Percentiles rank a stretch among this genome's conserved stretches.
Conservation (phyloP, 148 eudicot genomes). For the Fagopyrum homotropicum region DNA sequence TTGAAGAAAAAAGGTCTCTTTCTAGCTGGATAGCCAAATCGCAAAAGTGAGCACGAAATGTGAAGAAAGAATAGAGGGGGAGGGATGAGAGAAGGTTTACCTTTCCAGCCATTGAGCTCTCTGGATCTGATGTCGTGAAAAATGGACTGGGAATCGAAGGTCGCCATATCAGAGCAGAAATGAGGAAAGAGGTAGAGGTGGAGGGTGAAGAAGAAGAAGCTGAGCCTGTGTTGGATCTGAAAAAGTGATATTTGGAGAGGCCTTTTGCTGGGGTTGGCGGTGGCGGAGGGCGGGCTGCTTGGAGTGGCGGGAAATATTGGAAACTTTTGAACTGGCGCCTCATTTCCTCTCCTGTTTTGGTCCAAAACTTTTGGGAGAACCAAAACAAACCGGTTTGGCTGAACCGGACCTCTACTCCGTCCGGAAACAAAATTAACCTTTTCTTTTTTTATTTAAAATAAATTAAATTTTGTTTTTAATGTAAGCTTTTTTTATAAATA, state of each 20-base stretch:
- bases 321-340: conserved; percentile 4
- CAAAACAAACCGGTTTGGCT: background rate
- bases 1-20: conserved; percentile 43
- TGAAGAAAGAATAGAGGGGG: background rate
- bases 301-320: conserved; percentile 5
- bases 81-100: conserved; percentile 19
- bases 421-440: no score
- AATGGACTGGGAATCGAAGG: conserved; percentile 33
- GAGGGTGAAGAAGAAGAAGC: background rate
- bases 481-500: no score
- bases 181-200: background rate
- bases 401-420: background rate
- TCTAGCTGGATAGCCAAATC: conserved; percentile 36
- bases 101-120: conserved; percentile 69
- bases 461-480: no score
- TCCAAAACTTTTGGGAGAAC: background rate
- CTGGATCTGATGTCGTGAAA: conserved; percentile 58
- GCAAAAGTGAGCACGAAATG: background rate
- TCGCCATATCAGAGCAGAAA: conserved; percentile 35
- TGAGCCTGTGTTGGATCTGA: background rate
- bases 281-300: conserved; percentile 1
- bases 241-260: background rate
- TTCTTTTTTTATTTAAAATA: no score
- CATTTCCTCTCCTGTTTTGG: background rate
- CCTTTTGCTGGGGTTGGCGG: background rate